Conservation (phyloP, 2,329 filamentous ascomycete genomes). For the Escovopsis sp. region DNA sequence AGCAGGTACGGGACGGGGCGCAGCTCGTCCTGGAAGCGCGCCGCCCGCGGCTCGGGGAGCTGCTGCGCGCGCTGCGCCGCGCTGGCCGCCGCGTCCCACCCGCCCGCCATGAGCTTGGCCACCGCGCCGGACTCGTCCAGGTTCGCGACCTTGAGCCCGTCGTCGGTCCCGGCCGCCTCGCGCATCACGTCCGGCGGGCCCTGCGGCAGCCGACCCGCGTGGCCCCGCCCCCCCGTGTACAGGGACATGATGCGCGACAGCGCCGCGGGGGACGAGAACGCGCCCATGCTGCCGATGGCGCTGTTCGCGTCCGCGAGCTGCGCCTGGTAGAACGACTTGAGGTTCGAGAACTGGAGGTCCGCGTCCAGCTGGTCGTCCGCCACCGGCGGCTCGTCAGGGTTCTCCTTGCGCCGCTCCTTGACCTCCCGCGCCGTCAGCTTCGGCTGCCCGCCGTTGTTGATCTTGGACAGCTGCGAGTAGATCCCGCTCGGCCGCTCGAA, state of each 20-base stretch:
- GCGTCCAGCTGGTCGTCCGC: slow-evolving; percentile 37
- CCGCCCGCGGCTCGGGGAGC: slow-evolving; percentile 39
- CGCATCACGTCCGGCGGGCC: slow-evolving; percentile 61
- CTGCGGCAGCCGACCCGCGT: slow-evolving; percentile 49
- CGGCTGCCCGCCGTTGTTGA: slow-evolving; percentile 46
- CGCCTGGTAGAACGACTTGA: slow-evolving; percentile 68
- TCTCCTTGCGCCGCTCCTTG: slow-evolving; percentile 36
- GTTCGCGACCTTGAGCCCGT: slow-evolving; percentile 54
- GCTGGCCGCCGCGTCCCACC: slow-evolving; percentile 49
- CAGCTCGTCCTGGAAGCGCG: slow-evolving; percentile 57
- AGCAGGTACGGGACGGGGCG: slow-evolving; percentile 72
- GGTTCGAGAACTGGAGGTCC: slow-evolving; percentile 57
- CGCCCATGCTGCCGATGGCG: slow-evolving; percentile 31
- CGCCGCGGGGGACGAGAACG: slow-evolving; percentile 60
- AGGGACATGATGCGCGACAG: slow-evolving; percentile 83
- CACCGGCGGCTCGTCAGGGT: slow-evolving; percentile 21
- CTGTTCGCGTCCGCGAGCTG: slow-evolving; percentile 54
- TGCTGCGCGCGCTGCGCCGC: slow-evolving; percentile 34
- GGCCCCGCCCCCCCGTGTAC: slow-evolving; percentile 51
- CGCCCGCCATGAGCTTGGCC: slow-evolving; percentile 39
- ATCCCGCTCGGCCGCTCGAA: slow-evolving; percentile 86
- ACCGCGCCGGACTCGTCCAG: slow-evolving; percentile 50
- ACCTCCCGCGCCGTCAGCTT: slow-evolving; percentile 36
- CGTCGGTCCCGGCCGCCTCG: slow-evolving; percentile 54
- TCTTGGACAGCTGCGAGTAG: slow-evolving; percentile 59